A percentile compares a stretch with the other conserved stretches of the same genome.
These are phyloP conservation scores for Gracilariopsis chorda DNA, from an alignment of 23 red algal genomes.

Conservation along the genomic window DNA sequence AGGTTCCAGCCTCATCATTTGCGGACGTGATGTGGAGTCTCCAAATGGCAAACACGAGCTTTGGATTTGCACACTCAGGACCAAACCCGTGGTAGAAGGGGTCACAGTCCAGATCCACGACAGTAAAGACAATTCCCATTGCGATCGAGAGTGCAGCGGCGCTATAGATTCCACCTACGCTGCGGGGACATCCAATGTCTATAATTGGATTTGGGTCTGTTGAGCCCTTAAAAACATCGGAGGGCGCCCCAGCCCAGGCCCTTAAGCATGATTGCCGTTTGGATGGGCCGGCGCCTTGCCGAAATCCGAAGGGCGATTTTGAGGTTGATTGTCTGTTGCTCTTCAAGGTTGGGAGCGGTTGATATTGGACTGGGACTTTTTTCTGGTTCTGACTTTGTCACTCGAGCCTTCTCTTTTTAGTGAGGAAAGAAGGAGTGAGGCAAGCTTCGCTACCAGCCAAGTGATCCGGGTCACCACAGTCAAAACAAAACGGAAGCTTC, in stretches of 20 bases:
- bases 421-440: background rate
- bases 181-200: background rate
- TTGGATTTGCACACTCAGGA: background rate
- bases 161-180: background rate
- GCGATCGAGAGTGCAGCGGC: background rate
- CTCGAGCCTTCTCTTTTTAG: background rate
- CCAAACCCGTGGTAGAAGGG: slow-evolving; percentile 8
- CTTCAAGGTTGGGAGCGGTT: no score
- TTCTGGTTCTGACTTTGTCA: no score
- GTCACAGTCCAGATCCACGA: background rate
- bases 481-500: background rate
- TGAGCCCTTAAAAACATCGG: no score
- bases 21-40: background rate
- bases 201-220: background rate
- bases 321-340: no score
- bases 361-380: no score
- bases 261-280: background rate
- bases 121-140: background rate
- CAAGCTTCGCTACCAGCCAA: background rate
- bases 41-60: background rate
- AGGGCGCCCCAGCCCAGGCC: background rate
- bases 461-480: background rate
- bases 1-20: background rate
- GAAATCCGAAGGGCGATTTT: no score
- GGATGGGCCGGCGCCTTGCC: slow-evolving; percentile 2